Base-by-base conservation (phyloP, 768 basidiomycete species). In the Kwoniella heveanensis region DNA sequence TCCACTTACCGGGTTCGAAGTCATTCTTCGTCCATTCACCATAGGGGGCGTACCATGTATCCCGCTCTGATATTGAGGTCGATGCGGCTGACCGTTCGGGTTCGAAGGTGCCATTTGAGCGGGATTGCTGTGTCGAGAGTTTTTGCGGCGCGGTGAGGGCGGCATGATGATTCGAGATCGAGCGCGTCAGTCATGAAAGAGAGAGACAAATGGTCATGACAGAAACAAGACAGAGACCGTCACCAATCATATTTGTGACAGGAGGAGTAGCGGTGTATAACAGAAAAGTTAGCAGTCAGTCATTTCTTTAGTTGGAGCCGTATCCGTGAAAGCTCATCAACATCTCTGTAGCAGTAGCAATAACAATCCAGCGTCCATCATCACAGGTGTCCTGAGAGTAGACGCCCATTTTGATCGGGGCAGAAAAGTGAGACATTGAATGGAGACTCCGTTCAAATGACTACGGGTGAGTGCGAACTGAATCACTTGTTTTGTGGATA, bases 1-100 rank as follows among this genome's bases (percentile, higher is more conserved):
- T n/a, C n/a, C n/a, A 67, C 68, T 54, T 27, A 70, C 72, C 15
- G 66, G 64, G 50, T 68, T 70, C 8, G 69, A 73, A 17, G 72
- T 73, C 72, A 73, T 73, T 37, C 72, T 48, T 39, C 69, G 54
- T 12, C 72, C 72, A 57, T 68, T 68, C 19, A 32, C 66, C 67
- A 69, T 60, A 10, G 67, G 70, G 19, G 70, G 70, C 8, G 67
- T 69, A 56, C 60, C 36, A 47, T 54, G 50, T 44, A 44, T 22
- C 47, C 39, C 26, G 52, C n/a, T 13, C 48, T 26, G 25, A 49
- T 21, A 47, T 27, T 49, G 50, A 19, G 57, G 51, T 22, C 46
- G 39, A 15, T 39, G 53, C n/a, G 65, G 65, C 24, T 66, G 65
- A 10, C 60, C 60, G 39, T 57, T 61, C 30, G 57, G 46, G 39